Base-by-base conservation (phyloP, 768 basidiomycete genomes). In the Lactifluus pinguis region DNA sequence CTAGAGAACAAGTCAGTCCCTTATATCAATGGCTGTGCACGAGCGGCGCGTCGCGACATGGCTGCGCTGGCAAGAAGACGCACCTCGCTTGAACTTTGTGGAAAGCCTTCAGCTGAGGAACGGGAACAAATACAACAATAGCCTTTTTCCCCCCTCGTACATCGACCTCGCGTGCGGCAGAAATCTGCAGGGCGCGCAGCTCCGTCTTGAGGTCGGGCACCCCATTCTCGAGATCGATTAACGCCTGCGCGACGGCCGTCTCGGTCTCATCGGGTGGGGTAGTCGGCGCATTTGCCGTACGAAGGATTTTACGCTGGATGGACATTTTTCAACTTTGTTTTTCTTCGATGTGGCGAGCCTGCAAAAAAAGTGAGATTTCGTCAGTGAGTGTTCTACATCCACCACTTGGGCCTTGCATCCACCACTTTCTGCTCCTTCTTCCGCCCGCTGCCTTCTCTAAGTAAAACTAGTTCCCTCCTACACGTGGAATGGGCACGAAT, bases 81-180 rank as follows among this genome's bases (percentile, higher is more conserved):
- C 71, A 97, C 94, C 95, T 88, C 73, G 86, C 86, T 78, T 99
- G 97, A 69, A 98, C 81, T 78, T 95, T 98, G 79, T 88, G 92
- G 88, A 95, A 99, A 15, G 95, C 95, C 80, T 98, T 98, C 76
- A 95, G 74, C 77, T 95, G 92, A 67, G 95, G 94, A 53, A 95
- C 88, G 59, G 97, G 97, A 50, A 98, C 95, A 72, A 99, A 99
- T 75, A 99, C 80, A 65, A 99, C 92, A 70, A 99, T 95, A 55
- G 97, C 97, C 82, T 98, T 99, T 81, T 97, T 98, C 72, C 97
- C 97, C 65, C 95, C 97, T 70, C 94, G 92, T 69, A 98, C 95
- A 73, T 99, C 97, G 68, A 99, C 90, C 78, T 99, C 97, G 71
- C 94, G 94, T 67, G 97, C 97, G 66, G 95, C 92, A 68, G 93